These are phyloP conservation scores for Fragosphaeria purpurea DNA, from an alignment of 2,329 filamentous ascomycete species.

Conservation along the genomic window DNA sequence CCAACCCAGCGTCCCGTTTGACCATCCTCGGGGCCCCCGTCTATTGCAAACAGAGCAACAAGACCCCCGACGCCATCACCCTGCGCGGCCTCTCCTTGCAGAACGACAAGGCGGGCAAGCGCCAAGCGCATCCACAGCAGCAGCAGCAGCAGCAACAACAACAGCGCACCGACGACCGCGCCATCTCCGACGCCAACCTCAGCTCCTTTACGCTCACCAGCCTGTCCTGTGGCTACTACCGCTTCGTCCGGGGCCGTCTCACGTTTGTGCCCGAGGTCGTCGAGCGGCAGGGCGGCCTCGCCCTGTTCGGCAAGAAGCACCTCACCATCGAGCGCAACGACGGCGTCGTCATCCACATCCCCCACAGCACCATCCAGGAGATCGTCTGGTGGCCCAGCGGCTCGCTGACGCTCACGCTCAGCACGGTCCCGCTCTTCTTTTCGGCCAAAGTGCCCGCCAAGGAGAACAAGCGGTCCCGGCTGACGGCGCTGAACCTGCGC, in stretches of 20 bases:
- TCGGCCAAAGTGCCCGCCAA: constrained; percentile 5
- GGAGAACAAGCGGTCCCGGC: constrained; percentile 13
- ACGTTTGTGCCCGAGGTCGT: constrained; percentile 33
- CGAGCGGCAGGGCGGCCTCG: constrained; percentile 24
- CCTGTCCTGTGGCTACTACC: constrained; percentile 34
- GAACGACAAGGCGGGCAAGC: constrained; percentile 9
- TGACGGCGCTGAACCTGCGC: constrained; percentile 17
- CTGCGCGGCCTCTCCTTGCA: constrained; percentile 13
- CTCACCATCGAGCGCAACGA: constrained; percentile 29
- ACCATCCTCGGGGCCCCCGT: constrained; percentile 18
- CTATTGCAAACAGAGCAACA: constrained; percentile 19
- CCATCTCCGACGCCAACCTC: constrained; percentile 1
- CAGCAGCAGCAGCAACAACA: not conserved
- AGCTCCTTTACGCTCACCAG: constrained; percentile 5
- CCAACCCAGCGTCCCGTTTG: constrained; percentile 16
- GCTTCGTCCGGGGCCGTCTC: constrained; percentile 27
- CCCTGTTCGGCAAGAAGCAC: constrained; percentile 31
- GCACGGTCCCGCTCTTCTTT: constrained; percentile 36
- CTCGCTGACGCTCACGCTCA: constrained; percentile 40
- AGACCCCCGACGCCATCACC: constrained; percentile 9
- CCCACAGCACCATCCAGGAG: constrained; percentile 38
- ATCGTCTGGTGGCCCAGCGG: constrained; percentile 27
- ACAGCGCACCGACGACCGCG: not conserved
- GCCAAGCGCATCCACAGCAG: too few relatives aligned
- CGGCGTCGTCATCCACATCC: constrained; percentile 34